phyloP scores from a whole-genome alignment of 2,329 filamentous ascomycete species.

The Didymella pinodella region DNA sequence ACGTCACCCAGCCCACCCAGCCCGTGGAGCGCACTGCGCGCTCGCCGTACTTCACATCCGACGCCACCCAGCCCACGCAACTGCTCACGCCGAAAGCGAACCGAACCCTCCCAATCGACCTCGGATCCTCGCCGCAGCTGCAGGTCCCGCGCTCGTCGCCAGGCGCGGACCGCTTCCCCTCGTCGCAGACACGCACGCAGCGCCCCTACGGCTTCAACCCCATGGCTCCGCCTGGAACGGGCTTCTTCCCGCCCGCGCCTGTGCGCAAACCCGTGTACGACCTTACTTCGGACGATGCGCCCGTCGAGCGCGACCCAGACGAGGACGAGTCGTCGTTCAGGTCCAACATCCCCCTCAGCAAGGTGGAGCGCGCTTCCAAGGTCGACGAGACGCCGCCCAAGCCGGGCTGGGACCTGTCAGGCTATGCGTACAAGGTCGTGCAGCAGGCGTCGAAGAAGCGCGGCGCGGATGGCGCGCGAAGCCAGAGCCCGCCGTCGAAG shows the following conservation, averaged over 20 bases:
- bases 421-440: conserved; percentile 34
- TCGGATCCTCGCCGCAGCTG: conserved; percentile 56
- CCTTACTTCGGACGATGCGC: conserved; percentile 56
- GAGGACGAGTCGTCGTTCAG: conserved; percentile 52
- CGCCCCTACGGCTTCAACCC: conserved; percentile 70
- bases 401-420: conserved; percentile 37
- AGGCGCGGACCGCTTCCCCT: conserved; percentile 52
- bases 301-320: conserved; percentile 58
- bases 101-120: conserved; percentile 33
- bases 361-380: conserved; percentile 53
- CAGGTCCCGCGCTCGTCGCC: conserved; percentile 94
- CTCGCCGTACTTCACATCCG: conserved; percentile 40
- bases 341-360: conserved; percentile 68
- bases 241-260: conserved; percentile 61
- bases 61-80: conserved; percentile 68
- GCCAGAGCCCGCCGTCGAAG: conserved; percentile 34
- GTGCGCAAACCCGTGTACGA: conserved; percentile 51
- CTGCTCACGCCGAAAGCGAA: conserved; percentile 57
- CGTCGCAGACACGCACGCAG: conserved; percentile 67
- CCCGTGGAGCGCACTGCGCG: conserved; percentile 30
- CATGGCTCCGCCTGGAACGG: conserved; percentile 81
- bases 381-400: conserved; percentile 50
- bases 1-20: conserved; percentile 54
- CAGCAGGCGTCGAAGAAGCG: conserved; percentile 39
- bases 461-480: conserved; percentile 25